Evolutionary conservation across 768 basidiomycete species (phyloP).

Genomic region (Suillus occidentalis): DNA sequence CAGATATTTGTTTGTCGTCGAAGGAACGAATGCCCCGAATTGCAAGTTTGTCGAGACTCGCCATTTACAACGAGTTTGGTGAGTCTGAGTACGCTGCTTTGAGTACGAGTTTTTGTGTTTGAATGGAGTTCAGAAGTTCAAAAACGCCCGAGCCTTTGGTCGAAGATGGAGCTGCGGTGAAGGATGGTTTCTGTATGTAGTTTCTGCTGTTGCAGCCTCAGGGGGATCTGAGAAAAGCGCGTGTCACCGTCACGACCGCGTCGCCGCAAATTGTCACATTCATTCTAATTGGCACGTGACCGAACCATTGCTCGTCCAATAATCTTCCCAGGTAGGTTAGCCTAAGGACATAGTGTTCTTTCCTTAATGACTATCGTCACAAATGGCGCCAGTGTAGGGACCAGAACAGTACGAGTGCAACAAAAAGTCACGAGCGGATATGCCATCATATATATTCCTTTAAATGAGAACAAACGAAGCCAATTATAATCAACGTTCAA

Average conservation of each 20-base stretch:
- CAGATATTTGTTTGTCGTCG: slow-evolving; percentile 89
- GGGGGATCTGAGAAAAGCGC: slow-evolving; percentile 6
- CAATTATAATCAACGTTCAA: slow-evolving; percentile 7
- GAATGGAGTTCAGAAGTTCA: not conserved
- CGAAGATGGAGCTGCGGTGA: not conserved
- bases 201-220: not conserved
- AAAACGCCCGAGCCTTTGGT: not conserved
- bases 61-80: slow-evolving; percentile 45
- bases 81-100: not conserved
- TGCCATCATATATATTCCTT: not conserved
- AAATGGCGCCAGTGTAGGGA: no score
- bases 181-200: not conserved
- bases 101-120: not conserved
- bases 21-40: slow-evolving; percentile 94
- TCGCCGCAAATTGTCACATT: not conserved
- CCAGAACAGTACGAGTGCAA: no score
- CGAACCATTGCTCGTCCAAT: no score
- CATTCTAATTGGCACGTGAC: not conserved
- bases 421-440: not conserved
- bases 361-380: no score
- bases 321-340: no score
- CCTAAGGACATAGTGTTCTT: no score
- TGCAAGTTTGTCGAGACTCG: slow-evolving; percentile 87
- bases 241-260: not conserved
- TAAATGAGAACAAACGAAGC: not conserved